Base-by-base conservation (phyloP, 2,329 filamentous ascomycete genomes). In the Podosphaera xanthii region DNA sequence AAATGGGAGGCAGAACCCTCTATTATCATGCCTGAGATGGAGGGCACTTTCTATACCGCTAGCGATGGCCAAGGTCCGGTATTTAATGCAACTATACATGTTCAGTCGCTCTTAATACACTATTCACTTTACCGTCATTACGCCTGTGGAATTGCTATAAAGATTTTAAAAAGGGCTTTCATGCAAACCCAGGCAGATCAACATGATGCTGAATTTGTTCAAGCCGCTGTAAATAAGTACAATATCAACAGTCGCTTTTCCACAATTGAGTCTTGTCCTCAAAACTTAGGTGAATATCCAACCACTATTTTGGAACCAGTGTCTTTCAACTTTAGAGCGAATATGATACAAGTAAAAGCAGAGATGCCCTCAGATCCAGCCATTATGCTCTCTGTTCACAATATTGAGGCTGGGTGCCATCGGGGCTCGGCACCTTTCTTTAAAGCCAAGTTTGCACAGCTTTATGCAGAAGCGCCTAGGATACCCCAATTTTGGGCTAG, bases 101-200 rank as follows among this genome's bases (percentile, higher is more conserved):
- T 92, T 30, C 84, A 85, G 64, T 87, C 86, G 4, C 72, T 98
- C 1, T 81, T 87, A 61, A 67, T 94, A 6, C 85, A 94, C 57
- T 97, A 97, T 68, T 98, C 94, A 0, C 77, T 98, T 0, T 95
- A 94, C 69, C 84, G 90, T 2, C 90, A 95, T 68, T 98, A 96
- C 68, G 85, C 90, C 0, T 77, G 94, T 34, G 86, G 88, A 0
- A 82, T 97, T 61, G 92, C 91, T 7, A 74, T 78, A 33, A 83
- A 82, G 68, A 87, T 94, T 2, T 70, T 98, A 33, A 77, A 77
- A 59, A 82, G 81, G 66, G 84, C 85, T 0, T 86, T 90, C 63
- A 70, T 80, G 69, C 75, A 72, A 60, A 76, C 77, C 0, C 71
- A 72, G 44, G 71, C 70, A 34, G 76, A 77, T 60, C 60, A 72